Base-by-base conservation (phyloP, 2,329 filamentous ascomycete genomes). In the Xylaria sp. region DNA sequence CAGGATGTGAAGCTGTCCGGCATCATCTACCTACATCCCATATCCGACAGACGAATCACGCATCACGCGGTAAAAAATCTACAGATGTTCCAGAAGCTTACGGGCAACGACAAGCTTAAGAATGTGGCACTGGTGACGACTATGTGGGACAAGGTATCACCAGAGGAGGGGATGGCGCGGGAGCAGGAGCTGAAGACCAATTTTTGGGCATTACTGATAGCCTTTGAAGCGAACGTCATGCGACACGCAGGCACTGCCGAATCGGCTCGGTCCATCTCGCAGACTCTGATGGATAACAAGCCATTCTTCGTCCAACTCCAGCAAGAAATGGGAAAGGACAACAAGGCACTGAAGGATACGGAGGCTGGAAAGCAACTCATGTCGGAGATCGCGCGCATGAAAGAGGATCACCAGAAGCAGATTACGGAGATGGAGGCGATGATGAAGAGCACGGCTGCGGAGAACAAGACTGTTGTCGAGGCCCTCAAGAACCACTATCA, bases 271-370 rank as follows among this genome's bases (percentile, higher is more conserved):
- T 48, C 52, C 3, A 65, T 70, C 34, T 63, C 69, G 7, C 51
- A 52, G 6, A 59, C 39, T 39, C 61, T 71, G 23, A 61, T 67
- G 56, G 85, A 87, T 70, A 89, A 88, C 58, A 84, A 87, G 67
- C 84, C 83, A 7, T 76, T 89, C 55, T 89, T 88, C 70, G 79
- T 84, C 53, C 79, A 82, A 35, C 87, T 89, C 71, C 89, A 89
- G 65, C 80, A 85, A 51, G 86, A 89, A 69, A 73, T 90, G 64
- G 83, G 80, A 63, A 81, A 81, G 67, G 80, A 86, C 53, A 72
- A 81, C 46, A 81, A 79, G 68, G 80, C 79, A 54, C 78, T 86
- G 18, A 75, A 77, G 54, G 70, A 72, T 54, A 72, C 70, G 30
- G 69, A 70, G 30, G 75, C 76, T 44, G 77, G 78, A 1, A 82